These are phyloP conservation scores for Pleurotus tuber-regium DNA, from an alignment of 768 basidiomycete species.

Conservation along the genomic window DNA sequence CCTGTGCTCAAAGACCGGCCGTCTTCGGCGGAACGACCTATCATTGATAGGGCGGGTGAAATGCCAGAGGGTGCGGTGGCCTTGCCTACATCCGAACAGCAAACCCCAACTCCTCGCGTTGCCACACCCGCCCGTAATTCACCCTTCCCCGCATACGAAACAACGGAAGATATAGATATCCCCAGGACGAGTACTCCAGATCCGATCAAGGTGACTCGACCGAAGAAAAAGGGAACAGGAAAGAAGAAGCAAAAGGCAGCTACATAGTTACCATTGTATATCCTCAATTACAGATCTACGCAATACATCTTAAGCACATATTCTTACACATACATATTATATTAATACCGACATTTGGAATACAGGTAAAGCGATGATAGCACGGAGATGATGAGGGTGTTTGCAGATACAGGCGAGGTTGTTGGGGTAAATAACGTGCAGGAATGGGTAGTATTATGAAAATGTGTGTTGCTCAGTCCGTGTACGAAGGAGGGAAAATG, in stretches of 20 bases:
- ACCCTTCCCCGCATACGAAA: conserved; percentile 55
- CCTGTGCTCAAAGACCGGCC: conserved; percentile 43
- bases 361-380: conserved; percentile 20
- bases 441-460: conserved; percentile 12
- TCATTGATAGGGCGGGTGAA: conserved; percentile 79
- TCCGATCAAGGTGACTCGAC: conserved; percentile 71
- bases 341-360: conserved; percentile 21
- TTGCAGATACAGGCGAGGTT: not conserved
- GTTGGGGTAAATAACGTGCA: conserved; percentile 10
- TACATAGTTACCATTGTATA: not conserved
- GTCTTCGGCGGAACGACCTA: conserved; percentile 44
- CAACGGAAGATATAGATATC: conserved; percentile 39
- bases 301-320: conserved; percentile 13
- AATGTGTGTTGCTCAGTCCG: not conserved
- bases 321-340: conserved; percentile 16
- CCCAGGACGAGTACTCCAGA: conserved; percentile 51
- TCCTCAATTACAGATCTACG: conserved; percentile 4
- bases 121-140: conserved; percentile 31
- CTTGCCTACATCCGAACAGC: conserved; percentile 5
- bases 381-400: conserved; percentile 2
- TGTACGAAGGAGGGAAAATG: conserved; percentile 2
- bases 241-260: conserved; percentile 66
- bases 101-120: conserved; percentile 19
- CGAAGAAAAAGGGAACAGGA: conserved; percentile 61
- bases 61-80: conserved; percentile 66